Percentiles rank a stretch among this genome's conserved stretches.
Conservation (phyloP, 2,329 filamentous ascomycete genomes). For the Aspergillus sp. region DNA sequence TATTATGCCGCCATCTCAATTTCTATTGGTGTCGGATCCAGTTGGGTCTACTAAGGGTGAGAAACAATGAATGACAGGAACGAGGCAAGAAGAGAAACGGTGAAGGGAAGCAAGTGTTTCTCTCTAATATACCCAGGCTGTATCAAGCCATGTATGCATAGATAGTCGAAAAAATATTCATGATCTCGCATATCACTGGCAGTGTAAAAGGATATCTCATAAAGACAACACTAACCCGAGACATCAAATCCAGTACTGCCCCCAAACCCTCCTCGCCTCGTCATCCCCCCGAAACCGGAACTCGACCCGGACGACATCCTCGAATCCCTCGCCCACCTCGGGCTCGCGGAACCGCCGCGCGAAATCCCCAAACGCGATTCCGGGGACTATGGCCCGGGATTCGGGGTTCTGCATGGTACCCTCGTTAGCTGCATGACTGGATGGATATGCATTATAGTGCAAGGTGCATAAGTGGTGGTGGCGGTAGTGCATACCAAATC, state of each 20-base stretch:
- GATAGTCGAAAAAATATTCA: not conserved
- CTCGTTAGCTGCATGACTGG: constrained; percentile 1
- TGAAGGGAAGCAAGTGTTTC: not conserved
- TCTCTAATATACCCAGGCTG: not conserved
- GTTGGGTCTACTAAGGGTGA: no score
- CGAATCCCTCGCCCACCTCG: constrained; percentile 65
- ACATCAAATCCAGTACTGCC: constrained; percentile 61
- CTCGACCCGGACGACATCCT: constrained; percentile 64
- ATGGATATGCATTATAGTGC: constrained; percentile 2
- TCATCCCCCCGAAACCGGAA: constrained; percentile 66
- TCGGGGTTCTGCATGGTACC: constrained; percentile 58
- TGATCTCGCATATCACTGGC: not conserved
- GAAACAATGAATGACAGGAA: no score
- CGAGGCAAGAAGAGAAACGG: no score
- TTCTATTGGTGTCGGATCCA: no score
- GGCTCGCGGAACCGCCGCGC: constrained; percentile 64
- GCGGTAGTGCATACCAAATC: constrained; percentile 20
- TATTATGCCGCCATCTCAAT: no score
- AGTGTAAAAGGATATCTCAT: not conserved
- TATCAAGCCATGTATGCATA: not conserved
- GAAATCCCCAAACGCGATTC: constrained; percentile 71
- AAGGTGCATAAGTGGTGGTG: constrained; percentile 1
- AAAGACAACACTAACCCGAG: not conserved
- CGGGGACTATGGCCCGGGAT: constrained; percentile 61
- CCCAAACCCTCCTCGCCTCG: constrained; percentile 63